Base-by-base conservation (phyloP, 768 basidiomycete genomes). In the Jaapia argillacea region DNA sequence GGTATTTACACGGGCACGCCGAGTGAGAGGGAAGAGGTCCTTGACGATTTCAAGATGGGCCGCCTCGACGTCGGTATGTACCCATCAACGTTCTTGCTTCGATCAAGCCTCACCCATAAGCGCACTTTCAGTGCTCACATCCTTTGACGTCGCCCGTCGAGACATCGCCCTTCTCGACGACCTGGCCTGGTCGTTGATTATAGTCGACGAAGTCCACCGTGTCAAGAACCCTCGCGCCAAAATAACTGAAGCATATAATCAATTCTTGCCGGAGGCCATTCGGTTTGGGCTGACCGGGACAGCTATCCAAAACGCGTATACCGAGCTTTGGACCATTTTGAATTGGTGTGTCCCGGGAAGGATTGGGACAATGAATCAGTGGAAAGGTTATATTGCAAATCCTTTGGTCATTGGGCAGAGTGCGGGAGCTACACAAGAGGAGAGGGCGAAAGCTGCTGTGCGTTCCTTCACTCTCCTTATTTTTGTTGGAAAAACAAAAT, bases 241-340 rank as follows among this genome's bases (percentile, higher is more conserved):
- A 48, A 75, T 79, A 3, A 79, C 84, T 0, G 37, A 57, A n/a
- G 83, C 89, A 0, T 79, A 82, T 45, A 77, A 83, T 51, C 75
- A 70, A 41, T 87, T 96, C 53, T 38, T 2, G 14, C 16, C 4
- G 35, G 18, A 35, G 27, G 36, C 51, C 1, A 38, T 54, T 21
- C 81, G 93, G 2, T 90, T 94, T 52, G 94, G 90, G 0, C 67
- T 98, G 36, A 96, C 92, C 0, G 91, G 87, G 16, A 80, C 84
- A 13, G 72, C 79, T 6, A 74, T 85, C 26, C 94, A 98, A 55
- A 99, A 97, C 52, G 75, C 79, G 1, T 92, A 93, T 55, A 72
- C 76, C 35, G 94, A 98, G 58, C 67, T 97, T 51, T 93, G 90
- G 85, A 86, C 88, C 1, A 79, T 99, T 25, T 63, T 97, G 24